These are phyloP conservation scores for Gaeumannomyces sp. DNA, from an alignment of 2,329 filamentous ascomycete genomes.

Conservation along the genomic window DNA sequence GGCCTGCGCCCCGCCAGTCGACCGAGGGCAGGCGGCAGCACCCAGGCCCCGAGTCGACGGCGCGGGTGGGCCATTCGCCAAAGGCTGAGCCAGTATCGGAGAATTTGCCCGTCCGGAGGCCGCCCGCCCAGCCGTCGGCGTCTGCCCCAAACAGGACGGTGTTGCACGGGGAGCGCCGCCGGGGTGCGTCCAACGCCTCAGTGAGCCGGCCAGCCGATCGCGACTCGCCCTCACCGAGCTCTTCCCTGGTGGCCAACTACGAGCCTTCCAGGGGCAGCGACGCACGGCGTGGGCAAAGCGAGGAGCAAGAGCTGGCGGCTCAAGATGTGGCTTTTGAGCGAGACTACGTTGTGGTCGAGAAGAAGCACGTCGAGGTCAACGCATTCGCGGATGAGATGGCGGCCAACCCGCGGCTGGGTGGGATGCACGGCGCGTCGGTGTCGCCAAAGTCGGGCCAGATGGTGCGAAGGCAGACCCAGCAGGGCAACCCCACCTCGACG, in stretches of 20 bases:
- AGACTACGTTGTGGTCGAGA: slow-evolving; percentile 94
- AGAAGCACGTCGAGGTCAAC: slow-evolving; percentile 91
- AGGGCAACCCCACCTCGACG: slow-evolving; percentile 61
- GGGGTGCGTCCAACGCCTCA: slow-evolving; percentile 35
- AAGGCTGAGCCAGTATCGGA: slow-evolving; percentile 36
- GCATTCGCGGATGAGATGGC: slow-evolving; percentile 93
- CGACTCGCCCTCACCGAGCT: slow-evolving; percentile 28
- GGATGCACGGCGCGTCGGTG: slow-evolving; percentile 34
- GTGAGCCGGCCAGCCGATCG: slow-evolving; percentile 25
- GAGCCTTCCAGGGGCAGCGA: slow-evolving; percentile 22
- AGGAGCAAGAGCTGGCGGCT: slow-evolving; percentile 64
- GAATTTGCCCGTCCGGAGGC: slow-evolving; percentile 47
- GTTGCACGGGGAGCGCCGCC: slow-evolving; percentile 29
- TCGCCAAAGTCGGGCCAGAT: slow-evolving; percentile 57
- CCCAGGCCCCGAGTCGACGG: slow-evolving; percentile 16
- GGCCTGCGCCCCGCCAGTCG: slow-evolving; percentile 37
- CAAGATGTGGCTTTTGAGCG: slow-evolving; percentile 87
- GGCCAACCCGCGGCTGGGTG: slow-evolving; percentile 64
- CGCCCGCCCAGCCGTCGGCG: slow-evolving; percentile 37
- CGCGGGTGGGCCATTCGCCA: slow-evolving; percentile 37
- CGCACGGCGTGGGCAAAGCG: slow-evolving; percentile 15
- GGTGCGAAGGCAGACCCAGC: slow-evolving; percentile 70
- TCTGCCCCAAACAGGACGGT: slow-evolving; percentile 40
- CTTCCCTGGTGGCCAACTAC: slow-evolving; percentile 25
- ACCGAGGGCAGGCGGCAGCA: slow-evolving; percentile 20